Evolutionary conservation across 2,329 filamentous ascomycete species (phyloP).

Genomic region (Chrysoporthe austroafricana): DNA sequence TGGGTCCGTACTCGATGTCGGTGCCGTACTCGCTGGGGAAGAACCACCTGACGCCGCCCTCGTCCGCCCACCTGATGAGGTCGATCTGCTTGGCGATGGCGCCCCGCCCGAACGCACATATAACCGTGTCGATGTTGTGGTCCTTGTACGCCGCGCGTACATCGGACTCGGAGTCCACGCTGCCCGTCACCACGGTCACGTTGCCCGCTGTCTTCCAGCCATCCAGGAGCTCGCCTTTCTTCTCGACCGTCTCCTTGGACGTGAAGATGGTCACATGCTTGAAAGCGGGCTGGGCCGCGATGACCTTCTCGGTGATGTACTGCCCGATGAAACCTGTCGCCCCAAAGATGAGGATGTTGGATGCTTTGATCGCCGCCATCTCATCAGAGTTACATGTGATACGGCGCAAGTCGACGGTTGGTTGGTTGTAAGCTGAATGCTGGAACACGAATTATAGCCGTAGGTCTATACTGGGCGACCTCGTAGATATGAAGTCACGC

Average conservation of each 20-base stretch:
- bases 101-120: slow-evolving; percentile 67
- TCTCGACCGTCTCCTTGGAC: slow-evolving; percentile 52
- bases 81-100: slow-evolving; percentile 64
- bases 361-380: slow-evolving; percentile 31
- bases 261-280: slow-evolving; percentile 43
- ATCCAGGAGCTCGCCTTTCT: slow-evolving; percentile 52
- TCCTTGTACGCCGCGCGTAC: slow-evolving; percentile 60
- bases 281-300: slow-evolving; percentile 41
- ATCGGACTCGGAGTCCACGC: slow-evolving; percentile 55
- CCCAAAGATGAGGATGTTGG: slow-evolving; percentile 42
- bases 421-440: not conserved
- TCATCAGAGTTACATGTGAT: not conserved
- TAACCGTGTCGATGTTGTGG: slow-evolving; percentile 63
- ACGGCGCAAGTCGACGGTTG: not conserved
- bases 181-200: slow-evolving; percentile 59
- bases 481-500: too few species aligned
- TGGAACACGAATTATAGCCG: not conserved
- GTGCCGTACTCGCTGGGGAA: slow-evolving; percentile 71
- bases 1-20: slow-evolving; percentile 63
- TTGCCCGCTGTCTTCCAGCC: slow-evolving; percentile 49
- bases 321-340: slow-evolving; percentile 47
- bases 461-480: not conserved
- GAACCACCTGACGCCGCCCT: slow-evolving; percentile 61
- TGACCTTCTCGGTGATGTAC: slow-evolving; percentile 45
- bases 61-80: slow-evolving; percentile 63